Evolutionary conservation across 441 rosid genomes (phyloP).

Genomic region (Erodium texanum): DNA sequence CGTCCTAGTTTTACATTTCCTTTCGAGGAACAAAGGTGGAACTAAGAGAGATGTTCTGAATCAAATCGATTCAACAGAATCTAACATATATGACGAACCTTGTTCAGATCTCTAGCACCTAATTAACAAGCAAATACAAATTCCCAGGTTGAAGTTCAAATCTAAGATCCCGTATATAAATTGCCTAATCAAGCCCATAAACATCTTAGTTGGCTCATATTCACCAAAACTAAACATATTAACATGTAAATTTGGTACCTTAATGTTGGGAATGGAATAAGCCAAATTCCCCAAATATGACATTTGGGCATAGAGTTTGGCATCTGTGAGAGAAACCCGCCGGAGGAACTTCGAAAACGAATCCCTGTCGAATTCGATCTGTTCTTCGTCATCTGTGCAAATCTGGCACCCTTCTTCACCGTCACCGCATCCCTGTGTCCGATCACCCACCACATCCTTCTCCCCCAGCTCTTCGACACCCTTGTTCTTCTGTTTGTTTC

Average conservation of each 20-base stretch:
- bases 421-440: conserved; percentile 6
- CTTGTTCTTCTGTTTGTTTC: conserved; percentile 27
- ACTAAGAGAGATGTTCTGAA: too few relatives aligned
- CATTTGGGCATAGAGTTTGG: conserved; percentile 68
- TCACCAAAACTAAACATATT: not conserved
- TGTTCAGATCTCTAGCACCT: not conserved
- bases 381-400: conserved; percentile 38
- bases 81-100: not conserved
- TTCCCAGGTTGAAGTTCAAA: conserved; percentile 24
- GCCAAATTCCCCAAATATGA: conserved; percentile 73
- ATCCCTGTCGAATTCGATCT: conserved; percentile 48
- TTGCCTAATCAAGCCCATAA: not conserved
- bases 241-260: conserved; percentile 31
- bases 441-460: conserved; percentile 11
- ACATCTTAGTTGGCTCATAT: not conserved
- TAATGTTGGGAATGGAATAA: conserved; percentile 63
- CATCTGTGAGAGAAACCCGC: conserved; percentile 57
- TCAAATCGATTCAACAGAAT: too few relatives aligned
- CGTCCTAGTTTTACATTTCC: too few relatives aligned
- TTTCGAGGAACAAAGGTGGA: too few relatives aligned
- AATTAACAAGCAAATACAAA: not conserved
- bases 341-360: conserved; percentile 57
- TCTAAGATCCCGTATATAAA: conserved; percentile 26
- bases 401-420: conserved; percentile 39
- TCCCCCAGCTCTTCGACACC: conserved; percentile 30